Evolutionary conservation across 2,329 filamentous ascomycete species (phyloP).

Genomic region (Cadophora sp.): DNA sequence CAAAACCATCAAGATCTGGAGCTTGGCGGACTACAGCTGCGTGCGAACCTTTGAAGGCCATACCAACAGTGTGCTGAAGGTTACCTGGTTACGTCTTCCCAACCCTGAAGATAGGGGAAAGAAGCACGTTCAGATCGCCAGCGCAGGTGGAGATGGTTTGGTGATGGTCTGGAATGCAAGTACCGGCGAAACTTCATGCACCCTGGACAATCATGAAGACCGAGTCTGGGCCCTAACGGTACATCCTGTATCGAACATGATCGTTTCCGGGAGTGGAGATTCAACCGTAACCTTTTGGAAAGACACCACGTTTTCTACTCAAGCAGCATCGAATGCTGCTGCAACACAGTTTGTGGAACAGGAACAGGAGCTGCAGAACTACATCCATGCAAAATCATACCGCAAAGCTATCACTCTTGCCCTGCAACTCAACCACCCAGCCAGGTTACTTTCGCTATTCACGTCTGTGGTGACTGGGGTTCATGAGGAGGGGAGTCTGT

Average conservation of each 20-base stretch:
- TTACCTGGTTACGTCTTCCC: constrained; percentile 78
- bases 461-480: constrained; percentile 73
- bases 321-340: constrained; percentile 74
- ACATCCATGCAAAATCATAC: constrained; percentile 86
- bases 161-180: constrained; percentile 96
- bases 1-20: constrained; percentile 97
- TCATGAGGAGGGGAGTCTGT: constrained; percentile 68
- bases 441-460: constrained; percentile 83
- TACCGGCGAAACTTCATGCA: constrained; percentile 83
- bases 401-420: constrained; percentile 92
- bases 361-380: constrained; percentile 92
- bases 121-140: constrained; percentile 75
- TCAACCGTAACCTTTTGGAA: constrained; percentile 95
- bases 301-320: constrained; percentile 85
- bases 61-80: constrained; percentile 93
- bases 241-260: constrained; percentile 70
- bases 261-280: constrained; percentile 92
- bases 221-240: constrained; percentile 90
- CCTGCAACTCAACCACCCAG: constrained; percentile 92
- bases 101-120: constrained; percentile 57
- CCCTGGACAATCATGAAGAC: constrained; percentile 96
- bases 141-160: constrained; percentile 89
- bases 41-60: constrained; percentile 95
- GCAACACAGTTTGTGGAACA: constrained; percentile 86
- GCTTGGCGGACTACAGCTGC: constrained; percentile 88